A percentile compares a stretch with the other conserved stretches of the same genome.
Conservation (phyloP, 495 filamentous ascomycete species). For the Penicillium bialowiezense region DNA sequence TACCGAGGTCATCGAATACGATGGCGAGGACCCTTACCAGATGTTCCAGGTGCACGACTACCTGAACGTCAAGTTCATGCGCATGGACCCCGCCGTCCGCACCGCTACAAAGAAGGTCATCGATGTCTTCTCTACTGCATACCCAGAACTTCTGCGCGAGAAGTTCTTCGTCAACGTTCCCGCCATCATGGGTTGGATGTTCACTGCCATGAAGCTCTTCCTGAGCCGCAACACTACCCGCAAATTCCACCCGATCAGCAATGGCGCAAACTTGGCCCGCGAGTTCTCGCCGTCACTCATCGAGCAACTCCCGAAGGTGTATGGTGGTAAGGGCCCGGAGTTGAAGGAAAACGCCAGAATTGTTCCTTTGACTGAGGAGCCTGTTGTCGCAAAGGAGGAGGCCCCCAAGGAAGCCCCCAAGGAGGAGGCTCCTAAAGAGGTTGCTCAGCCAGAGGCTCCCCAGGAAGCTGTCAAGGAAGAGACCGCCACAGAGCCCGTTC, state of each 20-base stretch:
- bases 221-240: conserved; percentile 73
- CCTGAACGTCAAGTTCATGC: conserved; percentile 74
- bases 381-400: conserved; percentile 20
- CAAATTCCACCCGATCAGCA: conserved; percentile 81
- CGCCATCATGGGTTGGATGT: conserved; percentile 83
- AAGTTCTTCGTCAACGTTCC: conserved; percentile 96
- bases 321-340: conserved; percentile 65
- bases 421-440: conserved; percentile 7
- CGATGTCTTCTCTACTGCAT: conserved; percentile 69
- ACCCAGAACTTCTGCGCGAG: conserved; percentile 82
- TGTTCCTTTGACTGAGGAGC: conserved; percentile 25
- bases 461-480: conserved; percentile 17
- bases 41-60: conserved; percentile 92
- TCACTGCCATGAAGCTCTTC: conserved; percentile 73
- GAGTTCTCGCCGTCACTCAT: conserved; percentile 59
- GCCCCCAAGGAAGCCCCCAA: neutral
- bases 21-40: conserved; percentile 75
- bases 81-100: conserved; percentile 65
- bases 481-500: conserved; percentile 10
- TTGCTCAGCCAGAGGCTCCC: conserved; percentile 11
- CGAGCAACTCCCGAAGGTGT: conserved; percentile 59
- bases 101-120: conserved; percentile 75
- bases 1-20: conserved; percentile 69
- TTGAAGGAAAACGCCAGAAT: conserved; percentile 28
- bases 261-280: conserved; percentile 64